Percentiles rank a stretch among this genome's conserved stretches.
Evolutionary conservation across 2,329 filamentous ascomycete species (phyloP).

Genomic region (Apiospora rasikravindrae): DNA sequence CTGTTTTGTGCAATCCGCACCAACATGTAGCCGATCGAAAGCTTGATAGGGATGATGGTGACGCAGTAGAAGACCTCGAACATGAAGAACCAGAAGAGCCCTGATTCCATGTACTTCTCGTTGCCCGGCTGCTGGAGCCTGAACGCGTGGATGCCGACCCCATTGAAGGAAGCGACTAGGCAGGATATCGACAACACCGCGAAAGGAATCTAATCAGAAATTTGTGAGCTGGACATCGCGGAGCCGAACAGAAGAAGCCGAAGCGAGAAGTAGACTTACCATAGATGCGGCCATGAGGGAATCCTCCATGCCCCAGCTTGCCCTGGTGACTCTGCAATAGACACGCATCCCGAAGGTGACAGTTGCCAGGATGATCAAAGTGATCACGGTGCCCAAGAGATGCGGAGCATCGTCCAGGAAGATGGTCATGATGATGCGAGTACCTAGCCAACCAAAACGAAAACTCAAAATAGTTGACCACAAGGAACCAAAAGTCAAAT

Average conservation of each 20-base stretch:
- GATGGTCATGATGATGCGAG: slow-evolving; percentile 23
- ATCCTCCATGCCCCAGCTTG: slow-evolving; percentile 28
- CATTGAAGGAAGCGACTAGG: slow-evolving; percentile 22
- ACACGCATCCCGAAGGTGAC: slow-evolving; percentile 25
- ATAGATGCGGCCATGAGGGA: slow-evolving; percentile 27
- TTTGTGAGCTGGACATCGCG: background rate
- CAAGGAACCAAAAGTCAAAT: background rate
- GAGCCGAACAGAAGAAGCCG: background rate
- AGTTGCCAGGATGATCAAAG: slow-evolving; percentile 24
- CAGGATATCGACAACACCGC: slow-evolving; percentile 27
- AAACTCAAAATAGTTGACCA: background rate
- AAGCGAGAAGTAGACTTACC: slow-evolving; percentile 19
- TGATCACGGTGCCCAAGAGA: slow-evolving; percentile 28
- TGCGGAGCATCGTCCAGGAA: slow-evolving; percentile 27
- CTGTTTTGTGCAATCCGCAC: slow-evolving; percentile 26
- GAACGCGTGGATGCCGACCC: slow-evolving; percentile 25
- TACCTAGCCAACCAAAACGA: background rate
- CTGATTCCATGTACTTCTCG: slow-evolving; percentile 23
- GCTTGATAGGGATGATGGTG: slow-evolving; percentile 28
- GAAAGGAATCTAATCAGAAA: slow-evolving; percentile 23
- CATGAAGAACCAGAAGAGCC: slow-evolving; percentile 30
- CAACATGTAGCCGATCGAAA: slow-evolving; percentile 27
- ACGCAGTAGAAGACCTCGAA: slow-evolving; percentile 31
- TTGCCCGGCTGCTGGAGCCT: slow-evolving; percentile 25
- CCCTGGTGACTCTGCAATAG: slow-evolving; percentile 23